Evolutionary conservation across 768 basidiomycete species (phyloP), one percentile per base, ranked within the genome.

Genomic region (Leccinum fibrillosum): DNA sequence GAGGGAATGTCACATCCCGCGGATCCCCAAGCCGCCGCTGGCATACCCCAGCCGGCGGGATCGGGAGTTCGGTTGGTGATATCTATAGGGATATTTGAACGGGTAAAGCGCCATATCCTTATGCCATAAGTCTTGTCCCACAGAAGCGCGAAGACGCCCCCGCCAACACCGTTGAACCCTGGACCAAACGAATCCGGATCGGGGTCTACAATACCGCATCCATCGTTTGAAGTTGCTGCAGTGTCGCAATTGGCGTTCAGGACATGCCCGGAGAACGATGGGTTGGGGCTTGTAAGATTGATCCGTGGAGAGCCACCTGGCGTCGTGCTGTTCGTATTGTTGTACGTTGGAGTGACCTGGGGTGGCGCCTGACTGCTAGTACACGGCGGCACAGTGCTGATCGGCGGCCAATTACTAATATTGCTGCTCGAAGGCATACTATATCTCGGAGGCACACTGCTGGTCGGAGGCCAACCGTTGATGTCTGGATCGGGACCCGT

Each of bases 81-180:
- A 62, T 86, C 82, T 5, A 58, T 59, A 4, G 85, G 85, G 30
- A 86, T 79, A 2, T 74, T 64, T 17, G 52, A 57, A n/a, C 85
- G 77, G 9, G 79, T 49, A 69, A 86, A 86, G 58, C 75, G 76
- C 83, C 83, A 86, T 30, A 83, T 71, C 30, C 71, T 78, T 69
- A 86, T 83, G 7, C 82, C 84, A 0, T 60, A 55, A 4, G 49
- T 23, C 25, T 53, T 54, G 47, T 83, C 76, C 81, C 84, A 85
- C n/a, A 80, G 62, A 54, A 84, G 76, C 0, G 79, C 84, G 60
- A 74, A 85, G n/a, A 85, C 82, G 42, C 85, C 85, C 19, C 84
- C 84, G 0, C 64, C 69, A 2, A 66, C 64, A 17, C 57, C 15
- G 62, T 73, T 73, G 44, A 73, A 73, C 25, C 65, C 69, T 12